These are phyloP conservation scores for Striga asiatica DNA, from an alignment of 257 asterid species.

Conservation along the genomic window DNA sequence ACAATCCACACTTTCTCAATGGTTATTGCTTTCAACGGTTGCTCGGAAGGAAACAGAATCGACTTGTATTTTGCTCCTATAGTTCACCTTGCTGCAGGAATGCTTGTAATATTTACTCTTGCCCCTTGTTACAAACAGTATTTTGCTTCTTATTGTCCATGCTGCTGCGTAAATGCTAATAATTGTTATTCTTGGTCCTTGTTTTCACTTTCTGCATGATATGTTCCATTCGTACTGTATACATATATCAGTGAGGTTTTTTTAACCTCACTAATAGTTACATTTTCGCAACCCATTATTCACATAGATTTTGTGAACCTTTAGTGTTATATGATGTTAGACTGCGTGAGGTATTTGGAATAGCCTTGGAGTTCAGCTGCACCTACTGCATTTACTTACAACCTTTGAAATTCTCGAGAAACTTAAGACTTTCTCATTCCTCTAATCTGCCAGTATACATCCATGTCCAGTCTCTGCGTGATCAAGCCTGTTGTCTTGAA, in stretches of 20 bases:
- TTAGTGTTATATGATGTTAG: neutral
- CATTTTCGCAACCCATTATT: neutral
- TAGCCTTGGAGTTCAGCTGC: neutral
- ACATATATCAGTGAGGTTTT: neutral
- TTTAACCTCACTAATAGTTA: slow-evolving; percentile 10
- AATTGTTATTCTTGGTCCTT: no score
- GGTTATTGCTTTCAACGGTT: slow-evolving; percentile 91
- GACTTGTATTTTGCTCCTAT: slow-evolving; percentile 70
- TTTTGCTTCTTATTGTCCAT: no score
- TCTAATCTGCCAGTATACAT: neutral
- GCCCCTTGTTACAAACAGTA: neutral
- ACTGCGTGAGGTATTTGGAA: neutral
- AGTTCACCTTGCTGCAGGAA: slow-evolving; percentile 72
- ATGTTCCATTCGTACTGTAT: neutral
- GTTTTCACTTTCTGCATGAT: neutral
- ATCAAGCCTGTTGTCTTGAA: neutral
- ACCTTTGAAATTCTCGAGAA: neutral
- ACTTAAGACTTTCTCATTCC: neutral
- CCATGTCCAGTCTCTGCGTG: neutral
- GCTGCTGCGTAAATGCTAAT: no score
- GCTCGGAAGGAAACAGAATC: slow-evolving; percentile 54
- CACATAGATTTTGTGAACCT: neutral
- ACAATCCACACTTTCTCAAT: slow-evolving; percentile 92
- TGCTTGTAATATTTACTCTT: slow-evolving; percentile 48
- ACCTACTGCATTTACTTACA: neutral